phyloP scores from a whole-genome alignment of 805 yeast species.

The Nakazawaea peltata region DNA sequence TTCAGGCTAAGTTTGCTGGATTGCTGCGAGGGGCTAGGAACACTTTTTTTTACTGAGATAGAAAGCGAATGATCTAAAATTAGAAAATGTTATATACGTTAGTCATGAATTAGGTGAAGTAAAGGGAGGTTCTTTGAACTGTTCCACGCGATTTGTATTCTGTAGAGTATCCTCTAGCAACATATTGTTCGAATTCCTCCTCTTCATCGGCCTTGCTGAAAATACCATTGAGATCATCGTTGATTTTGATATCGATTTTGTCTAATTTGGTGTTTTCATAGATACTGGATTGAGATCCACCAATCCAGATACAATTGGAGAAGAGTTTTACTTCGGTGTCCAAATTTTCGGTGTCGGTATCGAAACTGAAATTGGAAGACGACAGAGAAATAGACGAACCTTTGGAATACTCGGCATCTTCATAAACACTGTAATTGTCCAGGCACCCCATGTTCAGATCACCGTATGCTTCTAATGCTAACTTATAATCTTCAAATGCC shows the following conservation, averaged over 20 bases:
- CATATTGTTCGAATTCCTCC: not conserved
- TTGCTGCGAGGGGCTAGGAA: no score
- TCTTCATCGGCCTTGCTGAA: constrained; percentile 8
- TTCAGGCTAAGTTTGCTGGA: no score
- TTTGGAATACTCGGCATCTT: not conserved
- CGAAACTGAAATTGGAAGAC: not conserved
- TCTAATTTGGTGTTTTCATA: constrained; percentile 1
- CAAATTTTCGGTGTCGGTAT: not conserved
- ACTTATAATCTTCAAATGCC: constrained; percentile 9
- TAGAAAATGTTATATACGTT: no score
- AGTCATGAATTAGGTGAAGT: constrained; percentile 6
- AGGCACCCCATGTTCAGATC: no score
- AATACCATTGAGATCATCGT: constrained; percentile 5
- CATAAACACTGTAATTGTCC: no score
- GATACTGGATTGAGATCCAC: constrained; percentile 2
- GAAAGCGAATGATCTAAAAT: no score
- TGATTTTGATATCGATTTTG: constrained; percentile 4
- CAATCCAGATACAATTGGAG: constrained; percentile 10
- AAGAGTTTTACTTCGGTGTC: constrained; percentile 3
- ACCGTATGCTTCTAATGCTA: constrained; percentile 6
- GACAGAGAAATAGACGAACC: not conserved
- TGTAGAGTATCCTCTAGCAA: no score
- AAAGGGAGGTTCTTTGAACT: constrained; percentile 8
- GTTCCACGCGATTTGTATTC: no score
- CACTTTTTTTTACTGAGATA: no score